Conservation (phyloP, 2,329 filamentous ascomycete species). For the Mycosphaerella arachidis region DNA sequence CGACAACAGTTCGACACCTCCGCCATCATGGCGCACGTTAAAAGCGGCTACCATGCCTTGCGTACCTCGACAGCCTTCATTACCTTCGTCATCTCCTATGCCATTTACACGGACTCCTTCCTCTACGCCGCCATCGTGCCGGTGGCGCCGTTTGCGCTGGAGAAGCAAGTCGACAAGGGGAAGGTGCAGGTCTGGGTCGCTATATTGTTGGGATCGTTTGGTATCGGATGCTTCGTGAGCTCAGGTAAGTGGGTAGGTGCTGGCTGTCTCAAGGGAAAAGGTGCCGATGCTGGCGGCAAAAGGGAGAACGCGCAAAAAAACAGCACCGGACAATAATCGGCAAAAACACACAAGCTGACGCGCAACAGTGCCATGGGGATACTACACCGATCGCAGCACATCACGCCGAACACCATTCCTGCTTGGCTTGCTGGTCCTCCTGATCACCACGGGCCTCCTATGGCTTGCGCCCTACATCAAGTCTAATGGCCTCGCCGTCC, state of each 20-base stretch:
- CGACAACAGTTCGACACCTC: not conserved
- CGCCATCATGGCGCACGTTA: not conserved
- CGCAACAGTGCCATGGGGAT: slow-evolving; percentile 40
- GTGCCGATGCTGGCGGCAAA: not conserved
- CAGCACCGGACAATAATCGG: not conserved
- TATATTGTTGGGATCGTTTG: slow-evolving; percentile 63
- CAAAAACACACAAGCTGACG: not conserved
- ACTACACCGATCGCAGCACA: slow-evolving; percentile 56
- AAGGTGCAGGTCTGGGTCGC: slow-evolving; percentile 62
- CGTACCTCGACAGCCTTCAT: slow-evolving; percentile 14
- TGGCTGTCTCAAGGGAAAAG: not conserved
- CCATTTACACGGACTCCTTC: slow-evolving; percentile 19
- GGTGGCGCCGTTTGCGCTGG: slow-evolving; percentile 9
- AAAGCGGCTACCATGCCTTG: not conserved
- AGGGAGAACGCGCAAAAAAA: not conserved
- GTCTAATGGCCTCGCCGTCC: slow-evolving; percentile 35
- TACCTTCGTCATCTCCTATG: slow-evolving; percentile 14
- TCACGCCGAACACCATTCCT: slow-evolving; percentile 60
- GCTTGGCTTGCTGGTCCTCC: slow-evolving; percentile 56
- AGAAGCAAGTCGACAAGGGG: slow-evolving; percentile 5
- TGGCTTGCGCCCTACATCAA: slow-evolving; percentile 57
- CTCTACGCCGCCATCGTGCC: slow-evolving; percentile 18
- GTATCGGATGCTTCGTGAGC: slow-evolving; percentile 56
- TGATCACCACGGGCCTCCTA: slow-evolving; percentile 59
- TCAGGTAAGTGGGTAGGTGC: not conserved